A percentile compares a stretch with the other conserved stretches of the same genome.
Conservation (phyloP, 345 rosid species). For the Dipteronia sinensis region DNA sequence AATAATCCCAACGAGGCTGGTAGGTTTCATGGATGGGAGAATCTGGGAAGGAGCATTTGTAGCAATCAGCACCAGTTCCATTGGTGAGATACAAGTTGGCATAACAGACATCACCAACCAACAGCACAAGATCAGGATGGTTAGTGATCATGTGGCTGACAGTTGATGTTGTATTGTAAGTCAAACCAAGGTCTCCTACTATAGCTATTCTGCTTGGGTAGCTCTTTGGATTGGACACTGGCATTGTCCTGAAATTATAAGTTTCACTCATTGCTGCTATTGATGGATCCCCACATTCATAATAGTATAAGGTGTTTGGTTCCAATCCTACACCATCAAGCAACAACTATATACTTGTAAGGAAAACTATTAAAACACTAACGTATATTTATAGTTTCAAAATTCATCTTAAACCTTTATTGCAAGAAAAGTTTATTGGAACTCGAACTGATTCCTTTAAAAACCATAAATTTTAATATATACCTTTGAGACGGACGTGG, state of each 20-base stretch:
- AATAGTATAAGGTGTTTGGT: constrained; percentile 65
- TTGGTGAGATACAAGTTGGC: constrained; percentile 80
- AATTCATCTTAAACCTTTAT: no score
- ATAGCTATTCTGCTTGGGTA: constrained; percentile 70
- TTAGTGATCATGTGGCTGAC: constrained; percentile 55
- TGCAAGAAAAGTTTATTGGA: no score
- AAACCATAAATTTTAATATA: neutral
- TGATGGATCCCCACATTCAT: constrained; percentile 90
- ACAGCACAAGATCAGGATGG: constrained; percentile 65
- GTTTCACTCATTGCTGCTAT: constrained; percentile 54
- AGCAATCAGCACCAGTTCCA: constrained; percentile 81
- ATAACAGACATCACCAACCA: constrained; percentile 74
- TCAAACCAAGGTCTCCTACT: constrained; percentile 80
- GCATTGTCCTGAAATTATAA: constrained; percentile 68
- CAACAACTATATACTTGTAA: neutral
- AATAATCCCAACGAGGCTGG: constrained; percentile 92
- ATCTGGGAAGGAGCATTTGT: constrained; percentile 53
- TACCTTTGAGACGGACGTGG: constrained; percentile 88
- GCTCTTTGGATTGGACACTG: constrained; percentile 51
- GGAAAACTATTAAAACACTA: no score
- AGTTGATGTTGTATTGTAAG: constrained; percentile 78
- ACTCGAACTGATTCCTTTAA: no score
- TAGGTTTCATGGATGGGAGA: constrained; percentile 78
- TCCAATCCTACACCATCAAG: constrained; percentile 52
- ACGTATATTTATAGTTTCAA: no score